Percentiles rank a stretch among this genome's conserved stretches.
Evolutionary conservation across 495 filamentous ascomycete species (phyloP).

Genomic region (Penicillium samsonianum): DNA sequence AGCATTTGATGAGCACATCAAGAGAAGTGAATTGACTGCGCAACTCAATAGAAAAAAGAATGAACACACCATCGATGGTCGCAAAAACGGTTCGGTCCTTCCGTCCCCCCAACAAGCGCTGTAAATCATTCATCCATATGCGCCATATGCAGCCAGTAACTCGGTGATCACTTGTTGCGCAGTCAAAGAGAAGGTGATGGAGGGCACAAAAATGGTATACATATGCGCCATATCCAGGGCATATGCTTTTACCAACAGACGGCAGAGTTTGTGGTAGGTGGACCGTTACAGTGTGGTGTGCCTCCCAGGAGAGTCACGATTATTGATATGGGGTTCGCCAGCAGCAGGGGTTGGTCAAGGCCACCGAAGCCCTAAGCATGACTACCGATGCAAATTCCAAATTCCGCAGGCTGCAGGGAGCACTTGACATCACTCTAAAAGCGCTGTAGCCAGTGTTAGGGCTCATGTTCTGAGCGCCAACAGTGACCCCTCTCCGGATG

Average conservation of each 20-base stretch:
- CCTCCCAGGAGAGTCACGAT: conserved; percentile 21
- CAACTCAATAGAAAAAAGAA: conserved; percentile 11
- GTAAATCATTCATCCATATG: conserved; percentile 15
- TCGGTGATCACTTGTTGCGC: conserved; percentile 23
- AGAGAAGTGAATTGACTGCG: conserved; percentile 17
- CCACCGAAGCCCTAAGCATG: conserved; percentile 24
- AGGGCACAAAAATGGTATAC: conserved; percentile 13
- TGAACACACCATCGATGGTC: conserved; percentile 2
- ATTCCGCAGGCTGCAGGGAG: conserved; percentile 29
- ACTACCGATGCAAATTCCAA: conserved; percentile 25
- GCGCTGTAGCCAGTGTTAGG: conserved; percentile 7
- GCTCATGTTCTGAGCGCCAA: conserved; percentile 31
- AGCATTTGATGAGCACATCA: conserved; percentile 6
- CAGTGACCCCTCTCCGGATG: conserved; percentile 24
- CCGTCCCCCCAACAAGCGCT: conserved; percentile 11
- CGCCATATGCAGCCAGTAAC: conserved; percentile 30
- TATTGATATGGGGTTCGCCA: conserved; percentile 15
- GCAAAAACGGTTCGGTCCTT: conserved; percentile 7
- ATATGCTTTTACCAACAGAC: conserved; percentile 28
- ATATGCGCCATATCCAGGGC: conserved; percentile 11
- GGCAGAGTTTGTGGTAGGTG: conserved; percentile 35
- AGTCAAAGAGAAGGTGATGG: conserved; percentile 10
- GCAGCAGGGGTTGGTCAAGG: conserved; percentile 16
- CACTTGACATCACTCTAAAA: conserved; percentile 37
- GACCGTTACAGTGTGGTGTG: conserved; percentile 31